phyloP scores from a whole-genome alignment of 495 filamentous ascomycete genomes.

The Trichoderma gamsii region DNA sequence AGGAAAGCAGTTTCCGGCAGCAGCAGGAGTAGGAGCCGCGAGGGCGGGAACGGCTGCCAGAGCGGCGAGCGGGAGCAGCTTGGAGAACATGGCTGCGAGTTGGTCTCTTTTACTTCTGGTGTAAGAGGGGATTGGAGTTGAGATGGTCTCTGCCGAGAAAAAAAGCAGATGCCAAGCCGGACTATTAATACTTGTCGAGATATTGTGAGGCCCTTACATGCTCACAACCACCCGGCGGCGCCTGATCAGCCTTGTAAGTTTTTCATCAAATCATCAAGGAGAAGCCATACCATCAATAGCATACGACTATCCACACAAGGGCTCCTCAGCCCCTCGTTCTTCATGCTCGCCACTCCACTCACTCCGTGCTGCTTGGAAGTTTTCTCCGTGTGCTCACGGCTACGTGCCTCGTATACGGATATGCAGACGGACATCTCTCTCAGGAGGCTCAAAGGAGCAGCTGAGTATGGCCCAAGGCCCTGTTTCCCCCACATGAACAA shows the following conservation, averaged over 20 bases:
- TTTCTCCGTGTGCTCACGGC: no score
- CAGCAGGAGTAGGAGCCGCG: background rate
- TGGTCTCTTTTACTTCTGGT: background rate
- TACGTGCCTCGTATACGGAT: background rate
- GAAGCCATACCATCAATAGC: no score
- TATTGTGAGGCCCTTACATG: background rate
- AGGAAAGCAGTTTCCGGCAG: constrained; percentile 15
- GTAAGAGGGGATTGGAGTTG: background rate
- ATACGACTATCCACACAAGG: background rate
- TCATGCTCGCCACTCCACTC: background rate
- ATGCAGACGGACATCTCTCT: background rate
- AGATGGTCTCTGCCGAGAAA: background rate
- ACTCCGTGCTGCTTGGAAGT: background rate
- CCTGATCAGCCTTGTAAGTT: background rate
- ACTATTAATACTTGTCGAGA: constrained; percentile 9
- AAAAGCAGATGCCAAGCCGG: background rate
- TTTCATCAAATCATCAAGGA: no score
- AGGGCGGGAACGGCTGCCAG: constrained; percentile 6
- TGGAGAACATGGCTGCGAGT: constrained; percentile 10
- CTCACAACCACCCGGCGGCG: background rate
- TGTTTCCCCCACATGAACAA: background rate
- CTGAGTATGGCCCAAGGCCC: background rate
- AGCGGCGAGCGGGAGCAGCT: constrained; percentile 7
- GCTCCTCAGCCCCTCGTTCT: background rate
- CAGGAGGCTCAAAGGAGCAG: background rate